Conservation (phyloP, 78 protist genomes). For the Dictyostelium discoideum region DNA sequence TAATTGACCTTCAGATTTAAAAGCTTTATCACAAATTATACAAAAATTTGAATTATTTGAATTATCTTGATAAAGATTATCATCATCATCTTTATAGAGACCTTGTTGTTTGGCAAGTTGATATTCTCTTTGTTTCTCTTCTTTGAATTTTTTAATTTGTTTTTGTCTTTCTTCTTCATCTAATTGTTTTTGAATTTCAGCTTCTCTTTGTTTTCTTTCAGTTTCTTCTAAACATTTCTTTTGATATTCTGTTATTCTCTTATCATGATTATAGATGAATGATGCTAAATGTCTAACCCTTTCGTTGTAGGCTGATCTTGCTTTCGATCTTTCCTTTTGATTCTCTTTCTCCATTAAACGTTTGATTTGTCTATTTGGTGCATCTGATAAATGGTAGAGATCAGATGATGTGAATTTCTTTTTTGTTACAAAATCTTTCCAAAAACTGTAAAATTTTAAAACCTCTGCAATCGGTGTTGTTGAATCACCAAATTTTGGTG, state of each 20-base stretch:
- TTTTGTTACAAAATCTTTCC: constrained; percentile 80
- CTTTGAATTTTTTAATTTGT: background rate
- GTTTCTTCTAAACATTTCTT: constrained; percentile 9
- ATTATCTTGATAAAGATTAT: constrained; percentile 37
- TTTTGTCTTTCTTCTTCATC: constrained; percentile 24
- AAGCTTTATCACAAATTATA: constrained; percentile 82
- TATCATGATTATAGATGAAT: constrained; percentile 81
- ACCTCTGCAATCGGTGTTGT: constrained; percentile 27
- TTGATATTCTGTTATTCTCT: constrained; percentile 51
- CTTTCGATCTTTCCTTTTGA: constrained; percentile 73
- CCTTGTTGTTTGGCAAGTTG: constrained; percentile 7
- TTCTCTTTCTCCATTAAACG: constrained; percentile 91
- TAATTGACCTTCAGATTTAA: constrained; percentile 38
- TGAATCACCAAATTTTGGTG: constrained; percentile 84
- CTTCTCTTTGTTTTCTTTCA: background rate
- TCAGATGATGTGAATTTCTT: constrained; percentile 81
- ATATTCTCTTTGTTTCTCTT: constrained; percentile 48
- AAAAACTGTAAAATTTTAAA: constrained; percentile 77
- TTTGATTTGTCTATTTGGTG: constrained; percentile 76
- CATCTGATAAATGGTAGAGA: constrained; percentile 83
- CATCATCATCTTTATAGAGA: background rate
- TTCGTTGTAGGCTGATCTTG: constrained; percentile 41
- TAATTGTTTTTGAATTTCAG: background rate
- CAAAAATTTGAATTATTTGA: constrained; percentile 41
- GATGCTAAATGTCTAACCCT: constrained; percentile 70